Conservation (phyloP, 169 alveolate species). For the Eimeria sp. region DNA sequence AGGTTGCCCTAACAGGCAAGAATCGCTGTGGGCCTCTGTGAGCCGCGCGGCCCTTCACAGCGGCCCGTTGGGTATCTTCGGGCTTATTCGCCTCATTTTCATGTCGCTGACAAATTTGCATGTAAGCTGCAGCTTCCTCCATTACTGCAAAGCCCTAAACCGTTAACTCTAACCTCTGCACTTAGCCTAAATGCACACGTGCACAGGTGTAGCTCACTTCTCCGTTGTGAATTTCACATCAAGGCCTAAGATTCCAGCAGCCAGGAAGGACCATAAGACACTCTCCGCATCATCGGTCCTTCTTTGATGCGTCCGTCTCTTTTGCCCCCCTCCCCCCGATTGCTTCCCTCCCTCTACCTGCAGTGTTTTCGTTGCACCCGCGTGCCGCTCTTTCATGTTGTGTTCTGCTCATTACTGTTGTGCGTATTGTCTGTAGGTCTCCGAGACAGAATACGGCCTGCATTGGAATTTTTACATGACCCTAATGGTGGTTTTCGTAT, state of each 20-base stretch:
- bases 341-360: not conserved
- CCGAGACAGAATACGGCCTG: conserved; percentile 77
- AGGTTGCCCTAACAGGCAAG: not conserved
- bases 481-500: conserved; percentile 70
- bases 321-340: not conserved
- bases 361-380: not conserved
- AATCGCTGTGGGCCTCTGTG: not conserved
- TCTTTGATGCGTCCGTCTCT: not conserved
- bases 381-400: not conserved
- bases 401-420: not conserved
- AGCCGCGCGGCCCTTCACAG: conserved; percentile 67
- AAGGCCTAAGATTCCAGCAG: not conserved
- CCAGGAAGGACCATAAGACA: not conserved
- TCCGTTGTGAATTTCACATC: not conserved
- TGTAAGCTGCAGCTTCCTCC: not conserved
- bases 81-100: conserved; percentile 46
- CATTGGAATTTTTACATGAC: conserved; percentile 81
- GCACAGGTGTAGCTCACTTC: not conserved
- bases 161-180: not conserved
- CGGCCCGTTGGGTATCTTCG: conserved; percentile 65
- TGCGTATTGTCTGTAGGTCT: conserved; percentile 30
- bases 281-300: not conserved
- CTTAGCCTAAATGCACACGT: not conserved
- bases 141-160: not conserved
- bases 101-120: conserved; percentile 61